Evolutionary conservation across 441 rosid species (phyloP), one percentile per base, ranked within the genome.

Genomic region (Arabidopsis lyrata): DNA sequence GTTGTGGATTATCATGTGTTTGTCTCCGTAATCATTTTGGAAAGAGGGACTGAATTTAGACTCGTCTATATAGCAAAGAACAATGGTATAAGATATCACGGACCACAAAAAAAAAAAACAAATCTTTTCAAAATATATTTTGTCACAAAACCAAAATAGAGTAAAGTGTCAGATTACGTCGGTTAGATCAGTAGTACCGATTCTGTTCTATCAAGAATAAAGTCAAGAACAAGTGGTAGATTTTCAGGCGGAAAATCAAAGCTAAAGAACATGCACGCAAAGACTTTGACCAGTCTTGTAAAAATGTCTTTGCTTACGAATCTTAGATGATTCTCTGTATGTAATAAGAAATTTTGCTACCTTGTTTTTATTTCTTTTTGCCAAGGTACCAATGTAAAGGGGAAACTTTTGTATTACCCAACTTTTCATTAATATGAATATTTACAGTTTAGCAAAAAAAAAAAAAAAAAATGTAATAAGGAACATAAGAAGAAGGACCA

Each of bases 171-270:
- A 47, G 29, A 71, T 50, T 38, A 71, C 31, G 68, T 39, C 54
- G 60, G 60, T 16, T 71, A 39, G 50, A 70, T 70, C 42, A 52
- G 42, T 52, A 62, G 44, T 52, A 72, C 44, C 9, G 62, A 71
- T 62, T 71, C 24, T 61, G 15, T 61, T 72, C 53, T 72, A 72
- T 72, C 45, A 62, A 39, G 45, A 72, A 72, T 41, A 27, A 52
- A 27, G 15, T 16, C 75, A 61, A 39, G 68, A 72, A 52, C 16
- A n/a, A 39, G 42, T 52, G 62, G 69, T 62, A 31, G 45, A 50
- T 61, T 39, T 50, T 16, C 22, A 50, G 24, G 68, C 67, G 41
- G 41, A n/a, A 70, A 70, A 59, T n/a, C 27, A 47, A 69, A 58
- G 74, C 58, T 48, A 70, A 58, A 57, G 34, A 70, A 70, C 48